These are phyloP conservation scores for Periconia macrospinosa DNA, from an alignment of 2,329 filamentous ascomycete species.

Conservation along the genomic window DNA sequence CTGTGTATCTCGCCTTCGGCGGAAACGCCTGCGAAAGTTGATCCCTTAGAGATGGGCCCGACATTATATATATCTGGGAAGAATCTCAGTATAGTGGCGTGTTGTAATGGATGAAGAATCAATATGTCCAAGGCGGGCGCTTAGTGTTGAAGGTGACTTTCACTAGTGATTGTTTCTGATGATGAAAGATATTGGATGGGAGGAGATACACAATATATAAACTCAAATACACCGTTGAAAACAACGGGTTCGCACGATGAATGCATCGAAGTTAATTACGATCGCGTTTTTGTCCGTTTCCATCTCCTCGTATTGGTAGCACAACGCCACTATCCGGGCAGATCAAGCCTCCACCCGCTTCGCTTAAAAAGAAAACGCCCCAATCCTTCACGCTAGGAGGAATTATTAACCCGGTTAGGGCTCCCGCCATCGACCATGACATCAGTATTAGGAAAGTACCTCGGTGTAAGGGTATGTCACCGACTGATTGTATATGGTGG, in stretches of 20 bases:
- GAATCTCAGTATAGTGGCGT: not conserved
- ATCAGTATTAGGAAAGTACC: not conserved
- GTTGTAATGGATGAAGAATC: not conserved
- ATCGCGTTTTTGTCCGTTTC: too few species aligned
- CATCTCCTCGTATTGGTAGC: too few species aligned
- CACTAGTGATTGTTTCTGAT: too few species aligned
- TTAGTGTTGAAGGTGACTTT: too few species aligned
- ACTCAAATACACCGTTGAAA: too few species aligned
- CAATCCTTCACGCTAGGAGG: not conserved
- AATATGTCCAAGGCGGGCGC: not conserved
- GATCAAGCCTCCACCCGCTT: not conserved
- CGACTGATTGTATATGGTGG: not conserved
- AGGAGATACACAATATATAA: too few species aligned
- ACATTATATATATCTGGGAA: not conserved
- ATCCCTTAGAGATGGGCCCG: not conserved
- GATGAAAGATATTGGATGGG: too few species aligned
- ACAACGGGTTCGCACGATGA: too few species aligned
- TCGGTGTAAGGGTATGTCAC: not conserved
- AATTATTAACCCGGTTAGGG: not conserved
- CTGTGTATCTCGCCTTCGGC: not conserved
- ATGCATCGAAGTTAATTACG: too few species aligned
- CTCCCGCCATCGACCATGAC: too few species aligned
- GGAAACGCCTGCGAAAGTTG: not conserved
- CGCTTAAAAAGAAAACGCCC: not conserved
- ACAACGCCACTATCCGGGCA: not conserved